Evolutionary conservation across 768 basidiomycete species (phyloP).

Genomic region (Phylloporus rhodoxanthus): DNA sequence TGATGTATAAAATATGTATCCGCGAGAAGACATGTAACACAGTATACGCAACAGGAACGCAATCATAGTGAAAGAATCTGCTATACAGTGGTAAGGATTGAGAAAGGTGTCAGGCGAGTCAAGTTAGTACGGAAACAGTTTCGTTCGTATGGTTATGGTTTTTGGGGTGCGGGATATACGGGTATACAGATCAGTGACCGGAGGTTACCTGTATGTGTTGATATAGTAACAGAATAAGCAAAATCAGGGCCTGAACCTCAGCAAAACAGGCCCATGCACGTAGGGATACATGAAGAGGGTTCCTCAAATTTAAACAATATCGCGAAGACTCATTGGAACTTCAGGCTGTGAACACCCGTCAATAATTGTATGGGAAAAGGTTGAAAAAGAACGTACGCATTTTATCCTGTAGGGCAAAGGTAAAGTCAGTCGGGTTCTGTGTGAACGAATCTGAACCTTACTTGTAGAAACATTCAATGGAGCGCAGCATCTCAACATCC

Average conservation of each 20-base stretch:
- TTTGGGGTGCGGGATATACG: slow-evolving; percentile 50
- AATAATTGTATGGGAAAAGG: slow-evolving; percentile 14
- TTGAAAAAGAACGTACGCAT: slow-evolving; percentile 57
- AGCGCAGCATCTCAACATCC: slow-evolving; percentile 96
- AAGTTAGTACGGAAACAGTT: slow-evolving; percentile 60
- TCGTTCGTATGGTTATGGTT: slow-evolving; percentile 29
- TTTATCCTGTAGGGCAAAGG: slow-evolving; percentile 56
- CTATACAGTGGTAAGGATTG: slow-evolving; percentile 63
- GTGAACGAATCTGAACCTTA: slow-evolving; percentile 31
- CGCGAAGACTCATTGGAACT: slow-evolving; percentile 86
- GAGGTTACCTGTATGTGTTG: slow-evolving; percentile 39
- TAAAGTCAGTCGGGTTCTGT: slow-evolving; percentile 12
- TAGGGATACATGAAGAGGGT: slow-evolving; percentile 79
- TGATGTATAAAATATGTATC: slow-evolving; percentile 41
- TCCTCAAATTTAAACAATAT: slow-evolving; percentile 67
- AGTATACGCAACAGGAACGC: slow-evolving; percentile 19
- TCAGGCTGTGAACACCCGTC: slow-evolving; percentile 55
- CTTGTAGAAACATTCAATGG: slow-evolving; percentile 99
- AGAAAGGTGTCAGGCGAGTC: slow-evolving; percentile 32
- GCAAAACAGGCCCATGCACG: slow-evolving; percentile 40
- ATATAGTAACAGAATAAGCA: slow-evolving; percentile 39
- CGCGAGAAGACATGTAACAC: slow-evolving; percentile 25
- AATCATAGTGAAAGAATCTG: slow-evolving; percentile 29
- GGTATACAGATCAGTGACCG: slow-evolving; percentile 51
- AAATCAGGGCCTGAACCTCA: slow-evolving; percentile 29